These are phyloP conservation scores for Besnoitia besnoiti DNA, from an alignment of 169 alveolate genomes.

Conservation along the genomic window DNA sequence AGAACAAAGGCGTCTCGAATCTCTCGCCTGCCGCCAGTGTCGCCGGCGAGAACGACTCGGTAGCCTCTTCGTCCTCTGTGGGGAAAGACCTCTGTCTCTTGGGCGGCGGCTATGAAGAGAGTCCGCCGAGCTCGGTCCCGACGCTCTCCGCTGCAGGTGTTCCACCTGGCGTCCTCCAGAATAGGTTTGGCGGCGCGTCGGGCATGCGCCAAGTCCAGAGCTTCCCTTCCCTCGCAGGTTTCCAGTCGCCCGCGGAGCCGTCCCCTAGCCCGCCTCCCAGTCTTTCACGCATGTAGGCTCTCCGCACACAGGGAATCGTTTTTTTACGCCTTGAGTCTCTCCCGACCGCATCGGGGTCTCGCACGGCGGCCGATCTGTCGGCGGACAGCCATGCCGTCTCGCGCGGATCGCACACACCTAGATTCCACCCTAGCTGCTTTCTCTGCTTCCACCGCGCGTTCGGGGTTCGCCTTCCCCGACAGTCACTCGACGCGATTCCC, in stretches of 20 bases:
- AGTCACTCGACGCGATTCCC: too few relatives aligned
- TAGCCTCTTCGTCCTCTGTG: not conserved
- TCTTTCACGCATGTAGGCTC: slow-evolving; percentile 23
- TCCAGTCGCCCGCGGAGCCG: not conserved
- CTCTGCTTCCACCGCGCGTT: too few relatives aligned
- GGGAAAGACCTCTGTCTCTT: not conserved
- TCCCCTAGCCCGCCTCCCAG: not conserved
- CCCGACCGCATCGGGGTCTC: not conserved
- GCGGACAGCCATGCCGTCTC: too few relatives aligned
- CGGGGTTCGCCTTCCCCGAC: too few relatives aligned
- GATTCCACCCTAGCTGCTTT: too few relatives aligned
- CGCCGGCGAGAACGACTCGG: not conserved
- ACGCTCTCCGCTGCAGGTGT: not conserved
- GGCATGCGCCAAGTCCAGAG: not conserved
- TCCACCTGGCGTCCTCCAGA: not conserved
- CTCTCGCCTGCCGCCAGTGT: not conserved
- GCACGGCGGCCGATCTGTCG: not conserved
- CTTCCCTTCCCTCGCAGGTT: not conserved
- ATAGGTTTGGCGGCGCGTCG: not conserved
- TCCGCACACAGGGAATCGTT: too few relatives aligned
- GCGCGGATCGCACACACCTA: too few relatives aligned
- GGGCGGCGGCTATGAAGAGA: not conserved
- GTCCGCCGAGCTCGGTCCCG: not conserved
- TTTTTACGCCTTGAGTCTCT: too few relatives aligned
- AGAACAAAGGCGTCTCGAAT: not conserved